phyloP scores from a whole-genome alignment of 306 rosid species.

The Inga oerstediana region DNA sequence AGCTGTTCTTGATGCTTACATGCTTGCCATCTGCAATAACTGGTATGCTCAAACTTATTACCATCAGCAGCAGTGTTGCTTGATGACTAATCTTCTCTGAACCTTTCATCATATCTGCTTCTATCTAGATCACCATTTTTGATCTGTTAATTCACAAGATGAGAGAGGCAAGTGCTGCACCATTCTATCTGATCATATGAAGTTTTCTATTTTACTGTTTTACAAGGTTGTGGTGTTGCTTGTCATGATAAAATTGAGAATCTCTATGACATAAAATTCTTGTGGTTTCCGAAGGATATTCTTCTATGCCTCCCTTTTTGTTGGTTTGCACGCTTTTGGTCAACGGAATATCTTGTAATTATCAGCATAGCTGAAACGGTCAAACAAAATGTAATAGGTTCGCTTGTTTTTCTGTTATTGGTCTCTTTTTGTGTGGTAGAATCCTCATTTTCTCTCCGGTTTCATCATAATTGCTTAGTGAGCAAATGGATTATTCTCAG shows the following conservation, averaged over 20 bases:
- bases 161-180: background rate
- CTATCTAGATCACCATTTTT: background rate
- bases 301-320: background rate
- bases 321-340: background rate
- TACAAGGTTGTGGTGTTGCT: slow-evolving; percentile 18
- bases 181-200: background rate
- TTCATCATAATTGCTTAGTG: background rate
- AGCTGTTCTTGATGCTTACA: slow-evolving; percentile 45
- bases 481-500: background rate
- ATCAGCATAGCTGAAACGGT: background rate
- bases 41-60: slow-evolving; percentile 26
- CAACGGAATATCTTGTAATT: background rate
- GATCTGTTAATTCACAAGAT: background rate
- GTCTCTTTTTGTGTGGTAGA: background rate
- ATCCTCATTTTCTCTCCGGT: background rate
- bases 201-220: background rate
- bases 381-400: background rate
- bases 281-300: background rate
- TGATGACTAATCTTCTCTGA: slow-evolving; percentile 18
- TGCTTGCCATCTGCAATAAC: slow-evolving; percentile 33
- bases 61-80: slow-evolving; percentile 27
- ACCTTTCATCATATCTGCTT: slow-evolving; percentile 14
- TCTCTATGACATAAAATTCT: background rate
- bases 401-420: background rate
- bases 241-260: slow-evolving; percentile 8